phyloP scores from a whole-genome alignment of 768 basidiomycete species.

The Postia placenta region DNA sequence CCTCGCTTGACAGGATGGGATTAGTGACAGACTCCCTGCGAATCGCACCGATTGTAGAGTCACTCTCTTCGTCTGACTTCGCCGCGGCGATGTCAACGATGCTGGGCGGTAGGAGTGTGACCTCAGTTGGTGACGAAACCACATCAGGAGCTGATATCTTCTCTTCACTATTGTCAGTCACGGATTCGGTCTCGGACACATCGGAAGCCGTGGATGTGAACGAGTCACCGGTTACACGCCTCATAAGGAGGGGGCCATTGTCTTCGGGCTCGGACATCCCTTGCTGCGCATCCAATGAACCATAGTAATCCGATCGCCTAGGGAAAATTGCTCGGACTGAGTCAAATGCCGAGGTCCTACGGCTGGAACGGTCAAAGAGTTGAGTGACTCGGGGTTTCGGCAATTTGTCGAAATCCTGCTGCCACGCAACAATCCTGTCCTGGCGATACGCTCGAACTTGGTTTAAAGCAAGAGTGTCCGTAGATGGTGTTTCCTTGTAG shows the following conservation, averaged over 20 bases:
- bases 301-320: slow-evolving; percentile 47
- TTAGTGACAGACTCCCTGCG: slow-evolving; percentile 12
- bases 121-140: not conserved
- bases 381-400: slow-evolving; percentile 61
- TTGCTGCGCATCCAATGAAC: slow-evolving; percentile 47
- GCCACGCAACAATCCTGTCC: slow-evolving; percentile 95
- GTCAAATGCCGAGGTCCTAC: slow-evolving; percentile 57
- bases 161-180: slow-evolving; percentile 24
- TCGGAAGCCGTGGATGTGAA: slow-evolving; percentile 54
- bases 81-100: not conserved
- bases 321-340: slow-evolving; percentile 74
- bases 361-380: slow-evolving; percentile 40
- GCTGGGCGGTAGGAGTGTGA: not conserved
- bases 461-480: slow-evolving; percentile 84
- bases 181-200: slow-evolving; percentile 66
- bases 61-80: slow-evolving; percentile 69
- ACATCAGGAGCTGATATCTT: not conserved
- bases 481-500: slow-evolving; percentile 74
- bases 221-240: slow-evolving; percentile 48
- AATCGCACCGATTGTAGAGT: slow-evolving; percentile 76
- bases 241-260: slow-evolving; percentile 28
- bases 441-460: slow-evolving; percentile 82
- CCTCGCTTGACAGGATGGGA: slow-evolving; percentile 3
- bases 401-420: slow-evolving; percentile 84
- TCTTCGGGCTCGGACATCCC: slow-evolving; percentile 75